Base-by-base conservation (phyloP, 306 rosid genomes). In the Vigna nakashimae region DNA sequence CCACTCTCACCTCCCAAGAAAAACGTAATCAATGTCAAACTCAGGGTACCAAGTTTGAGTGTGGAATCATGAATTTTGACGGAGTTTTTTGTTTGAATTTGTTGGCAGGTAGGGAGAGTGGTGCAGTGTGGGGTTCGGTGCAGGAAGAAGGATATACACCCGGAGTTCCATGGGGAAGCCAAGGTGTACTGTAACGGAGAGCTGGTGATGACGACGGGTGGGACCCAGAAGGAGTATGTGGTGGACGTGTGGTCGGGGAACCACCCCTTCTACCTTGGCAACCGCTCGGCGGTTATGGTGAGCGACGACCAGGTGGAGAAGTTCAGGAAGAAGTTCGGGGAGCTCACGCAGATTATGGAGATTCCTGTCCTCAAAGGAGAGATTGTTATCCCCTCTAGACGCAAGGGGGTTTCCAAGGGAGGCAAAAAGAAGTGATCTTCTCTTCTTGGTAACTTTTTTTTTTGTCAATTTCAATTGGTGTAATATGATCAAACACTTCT, bases 161-260 rank as follows among this genome's bases (percentile, higher is more conserved):
- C 97, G 5, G 18, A 90, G 62, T 94, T 88, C 80, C 16, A 88
- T 83, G 88, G 84, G 60, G 95, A 92, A 8, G 90, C 97, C 1
- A 92, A 94, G 85, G 97, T 94, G 63, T 89, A 90, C 80, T 90
- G 98, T 76, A 94, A 90, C 36, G 91, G 90, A 0, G 97, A 92
- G 58, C 87, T 89, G 65, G 97, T 92, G 64, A 83, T 94, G 98
- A 90, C 97, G 3, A 92, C 98, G 0, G 97, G 98, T 58, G 98
- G 97, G 71, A 92, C 98, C 65, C 89, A 80, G 92, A 84, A 92
- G 90, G 98, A 94, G 86, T 94, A 94, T 65, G 83, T 85, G 6
- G 97, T 94, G 36, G 97, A 94, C 24, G 97, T 94, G 45, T 94
- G 98, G 98, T 92, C 98, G 0, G 98, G 98, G 1, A 94, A 94